Conservation (phyloP, 2,329 filamentous ascomycete genomes). For the Westerdykella ornata region DNA sequence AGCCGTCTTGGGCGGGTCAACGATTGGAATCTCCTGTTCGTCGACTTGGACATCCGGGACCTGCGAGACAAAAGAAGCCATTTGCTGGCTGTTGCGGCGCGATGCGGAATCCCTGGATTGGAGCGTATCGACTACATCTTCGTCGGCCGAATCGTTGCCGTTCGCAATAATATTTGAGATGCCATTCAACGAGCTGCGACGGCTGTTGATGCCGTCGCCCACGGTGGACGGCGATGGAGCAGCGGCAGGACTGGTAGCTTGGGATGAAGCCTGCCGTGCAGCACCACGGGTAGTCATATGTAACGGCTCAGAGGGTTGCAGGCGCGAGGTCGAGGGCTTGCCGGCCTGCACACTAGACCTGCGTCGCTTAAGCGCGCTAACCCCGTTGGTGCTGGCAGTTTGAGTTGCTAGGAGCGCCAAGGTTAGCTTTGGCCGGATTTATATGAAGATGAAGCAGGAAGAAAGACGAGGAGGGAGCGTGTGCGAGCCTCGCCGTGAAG, state of each 20-base stretch:
- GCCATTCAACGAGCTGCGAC: conserved; percentile 36
- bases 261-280: conserved; percentile 33
- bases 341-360: conserved; percentile 26
- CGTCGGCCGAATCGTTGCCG: conserved; percentile 29
- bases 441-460: conserved; percentile 7
- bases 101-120: conserved; percentile 35
- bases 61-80: conserved; percentile 27
- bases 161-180: conserved; percentile 3
- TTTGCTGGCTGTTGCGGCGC: conserved; percentile 19
- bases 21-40: conserved; percentile 14
- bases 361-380: conserved; percentile 32
- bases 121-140: conserved; percentile 35
- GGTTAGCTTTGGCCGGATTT: conserved; percentile 23
- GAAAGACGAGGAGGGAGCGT: conserved; percentile 3
- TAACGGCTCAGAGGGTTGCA: conserved; percentile 43
- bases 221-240: conserved; percentile 14
- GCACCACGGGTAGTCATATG: conserved; percentile 46
- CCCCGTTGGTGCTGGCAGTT: conserved; percentile 6
- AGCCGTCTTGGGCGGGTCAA: conserved; percentile 18
- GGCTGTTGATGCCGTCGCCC: conserved; percentile 32
- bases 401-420: conserved; percentile 28
- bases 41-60: conserved; percentile 18
- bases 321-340: conserved; percentile 35
- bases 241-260: conserved; percentile 29
- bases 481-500: conserved; percentile 3